phyloP scores from a whole-genome alignment of 225 moss, liverwort and hornwort species.

The Lunularia cruciata region DNA sequence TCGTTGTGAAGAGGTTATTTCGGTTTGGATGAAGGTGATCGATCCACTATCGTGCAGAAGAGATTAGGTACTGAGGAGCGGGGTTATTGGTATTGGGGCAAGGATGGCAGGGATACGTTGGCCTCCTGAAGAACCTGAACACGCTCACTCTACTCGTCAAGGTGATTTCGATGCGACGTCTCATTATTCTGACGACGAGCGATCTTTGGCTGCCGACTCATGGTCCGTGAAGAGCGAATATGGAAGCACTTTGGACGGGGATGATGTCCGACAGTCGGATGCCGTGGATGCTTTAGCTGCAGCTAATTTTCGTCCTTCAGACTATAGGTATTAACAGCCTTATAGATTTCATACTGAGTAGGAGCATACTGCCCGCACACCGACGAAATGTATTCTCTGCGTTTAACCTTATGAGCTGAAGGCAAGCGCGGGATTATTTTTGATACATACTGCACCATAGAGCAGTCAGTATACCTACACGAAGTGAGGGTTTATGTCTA shows the following conservation, averaged over 20 bases:
- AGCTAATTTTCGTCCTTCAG: slow-evolving; percentile 60
- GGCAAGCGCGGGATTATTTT: no score
- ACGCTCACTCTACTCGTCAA: slow-evolving; percentile 32
- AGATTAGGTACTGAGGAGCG: background rate
- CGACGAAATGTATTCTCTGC: no score
- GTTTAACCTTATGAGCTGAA: no score
- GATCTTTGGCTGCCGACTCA: slow-evolving; percentile 94
- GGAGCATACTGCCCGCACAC: no score
- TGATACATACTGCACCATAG: no score
- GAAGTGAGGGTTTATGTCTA: no score
- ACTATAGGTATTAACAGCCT: slow-evolving; percentile 61
- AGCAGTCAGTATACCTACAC: no score
- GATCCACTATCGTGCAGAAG: background rate
- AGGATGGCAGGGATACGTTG: slow-evolving; percentile 73
- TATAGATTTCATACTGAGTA: no score
- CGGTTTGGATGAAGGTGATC: background rate
- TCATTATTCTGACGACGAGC: slow-evolving; percentile 92
- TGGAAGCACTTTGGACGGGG: slow-evolving; percentile 91
- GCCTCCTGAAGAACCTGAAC: slow-evolving; percentile 54
- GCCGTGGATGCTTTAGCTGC: slow-evolving; percentile 73
- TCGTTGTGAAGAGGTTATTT: background rate
- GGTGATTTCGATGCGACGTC: slow-evolving; percentile 47
- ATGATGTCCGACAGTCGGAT: slow-evolving; percentile 80
- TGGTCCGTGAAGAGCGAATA: slow-evolving; percentile 99
- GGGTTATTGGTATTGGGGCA: background rate